Conservation (phyloP, 177 flowering plant species). For the Vitis hybrid region DNA sequence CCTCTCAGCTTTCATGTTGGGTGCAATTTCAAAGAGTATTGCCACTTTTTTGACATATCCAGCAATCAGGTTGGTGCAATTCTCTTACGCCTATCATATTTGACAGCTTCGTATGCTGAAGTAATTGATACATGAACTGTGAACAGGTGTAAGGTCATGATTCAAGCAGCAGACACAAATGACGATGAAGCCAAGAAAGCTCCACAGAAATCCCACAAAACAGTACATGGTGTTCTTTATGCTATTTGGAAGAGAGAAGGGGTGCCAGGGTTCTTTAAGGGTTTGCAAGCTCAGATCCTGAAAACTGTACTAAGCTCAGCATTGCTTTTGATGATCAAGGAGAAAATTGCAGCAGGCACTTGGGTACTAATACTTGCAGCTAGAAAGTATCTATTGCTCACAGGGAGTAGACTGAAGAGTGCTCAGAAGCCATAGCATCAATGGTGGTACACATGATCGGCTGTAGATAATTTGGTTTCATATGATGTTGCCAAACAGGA, state of each 20-base stretch:
- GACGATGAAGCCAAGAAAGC: slow-evolving; percentile 24
- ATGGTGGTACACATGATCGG: not conserved
- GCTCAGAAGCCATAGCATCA: not conserved
- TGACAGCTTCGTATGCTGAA: not conserved
- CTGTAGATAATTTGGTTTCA: not conserved
- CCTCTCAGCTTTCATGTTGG: slow-evolving; percentile 42
- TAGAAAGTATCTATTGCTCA: slow-evolving; percentile 34
- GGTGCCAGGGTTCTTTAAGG: slow-evolving; percentile 42
- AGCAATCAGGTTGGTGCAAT: slow-evolving; percentile 38
- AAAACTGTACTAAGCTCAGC: slow-evolving; percentile 55
- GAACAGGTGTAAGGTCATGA: slow-evolving; percentile 56
- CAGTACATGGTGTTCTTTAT: slow-evolving; percentile 24
- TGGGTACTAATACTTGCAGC: slow-evolving; percentile 50
- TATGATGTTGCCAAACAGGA: not conserved
- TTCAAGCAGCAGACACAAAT: slow-evolving; percentile 47
- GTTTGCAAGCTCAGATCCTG: slow-evolving; percentile 48
- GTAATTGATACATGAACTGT: not conserved
- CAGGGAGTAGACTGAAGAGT: slow-evolving; percentile 30
- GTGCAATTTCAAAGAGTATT: slow-evolving; percentile 48
- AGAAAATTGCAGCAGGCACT: slow-evolving; percentile 37
- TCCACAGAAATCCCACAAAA: slow-evolving; percentile 25
- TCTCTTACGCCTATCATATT: not conserved
- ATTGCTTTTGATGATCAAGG: slow-evolving; percentile 57
- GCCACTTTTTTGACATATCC: slow-evolving; percentile 52
- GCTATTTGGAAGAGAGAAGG: slow-evolving; percentile 48